Evolutionary conservation across 2,329 filamentous ascomycete genomes (phyloP).

Genomic region (Setomelanomma holmii): DNA sequence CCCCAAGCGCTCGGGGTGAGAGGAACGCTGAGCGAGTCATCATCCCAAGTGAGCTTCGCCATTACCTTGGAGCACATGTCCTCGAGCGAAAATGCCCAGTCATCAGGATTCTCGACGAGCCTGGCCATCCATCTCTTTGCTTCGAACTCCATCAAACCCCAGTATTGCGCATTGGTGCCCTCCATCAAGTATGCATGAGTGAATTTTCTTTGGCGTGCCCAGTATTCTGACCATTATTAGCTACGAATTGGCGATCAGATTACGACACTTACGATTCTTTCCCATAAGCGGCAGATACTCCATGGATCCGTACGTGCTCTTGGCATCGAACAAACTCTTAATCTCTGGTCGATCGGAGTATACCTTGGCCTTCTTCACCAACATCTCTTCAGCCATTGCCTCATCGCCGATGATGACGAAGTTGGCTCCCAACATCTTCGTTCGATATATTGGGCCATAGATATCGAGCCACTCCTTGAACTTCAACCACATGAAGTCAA

Average conservation of each 20-base stretch:
- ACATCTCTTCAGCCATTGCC: constrained; percentile 60
- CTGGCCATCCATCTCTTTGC: constrained; percentile 61
- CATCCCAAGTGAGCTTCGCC: constrained; percentile 62
- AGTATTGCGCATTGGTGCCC: constrained; percentile 53
- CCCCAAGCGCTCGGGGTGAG: constrained; percentile 62
- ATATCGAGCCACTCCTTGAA: constrained; percentile 51
- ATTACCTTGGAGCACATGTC: constrained; percentile 67
- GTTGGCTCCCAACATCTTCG: constrained; percentile 50
- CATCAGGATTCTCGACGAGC: constrained; percentile 58
- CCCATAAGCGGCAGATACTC: constrained; percentile 65
- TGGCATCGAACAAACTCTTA: constrained; percentile 61
- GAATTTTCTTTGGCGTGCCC: constrained; percentile 62
- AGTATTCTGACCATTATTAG: constrained; percentile 54
- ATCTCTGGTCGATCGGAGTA: constrained; percentile 61
- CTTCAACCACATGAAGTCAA: constrained; percentile 59
- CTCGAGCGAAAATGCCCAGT: constrained; percentile 60
- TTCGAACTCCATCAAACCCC: constrained; percentile 61
- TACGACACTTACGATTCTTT: constrained; percentile 56
- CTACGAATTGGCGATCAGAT: not conserved
- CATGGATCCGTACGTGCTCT: constrained; percentile 63
- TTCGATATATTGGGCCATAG: constrained; percentile 46
- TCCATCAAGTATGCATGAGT: constrained; percentile 60
- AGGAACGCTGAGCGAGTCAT: constrained; percentile 56
- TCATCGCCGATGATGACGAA: constrained; percentile 61
- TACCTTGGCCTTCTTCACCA: constrained; percentile 60